Evolutionary conservation across 768 basidiomycete genomes (phyloP), one percentile per base, ranked within the genome.

Genomic region (Amylocystis lapponica): DNA sequence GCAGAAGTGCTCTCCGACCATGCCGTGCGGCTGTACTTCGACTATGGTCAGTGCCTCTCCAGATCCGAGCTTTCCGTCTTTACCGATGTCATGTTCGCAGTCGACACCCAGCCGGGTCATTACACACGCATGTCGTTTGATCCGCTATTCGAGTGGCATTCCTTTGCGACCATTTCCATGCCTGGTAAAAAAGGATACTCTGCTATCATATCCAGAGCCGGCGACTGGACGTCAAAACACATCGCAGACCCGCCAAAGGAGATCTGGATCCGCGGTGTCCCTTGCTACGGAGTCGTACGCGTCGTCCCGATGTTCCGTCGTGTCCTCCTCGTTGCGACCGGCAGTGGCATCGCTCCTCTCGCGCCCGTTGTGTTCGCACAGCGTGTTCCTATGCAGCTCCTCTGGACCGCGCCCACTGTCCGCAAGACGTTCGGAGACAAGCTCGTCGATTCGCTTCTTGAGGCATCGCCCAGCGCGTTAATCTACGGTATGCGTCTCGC

Each of bases 371-470:
- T 80, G 40, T 58, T 77, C 37, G 75, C 71, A 44, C 57, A 66
- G 47, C 60, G 67, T 29, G 60, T 72, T 6, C 72, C 74, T 12
- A 70, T 74, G 27, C 67, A 70, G 19, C 65, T 79, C 26, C 66
- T 80, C 17, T 78, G 77, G 77, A 77, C 76, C 2, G 70, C 76
- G 9, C 77, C 76, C 3, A 70, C 75, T 48, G 73, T 76, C 29
- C 68, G 75, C 13, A 64, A 73, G 57, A 80, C 77, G 5, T 80
- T 78, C 50, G 78, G 78, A 12, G 68, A 78, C 52, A 66, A 73
- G 43, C 62, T 80, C 6, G 76, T 78, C 2, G 75, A 78, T 51
- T 58, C 70, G 10, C 68, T 80, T 37, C 51, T 76, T 22, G 67
- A 64, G 20, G 72, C 72, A 1, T 65, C 66, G 29, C 76, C 75